Base-by-base conservation (phyloP, 306 rosid species). In the Mimosa pudica region DNA sequence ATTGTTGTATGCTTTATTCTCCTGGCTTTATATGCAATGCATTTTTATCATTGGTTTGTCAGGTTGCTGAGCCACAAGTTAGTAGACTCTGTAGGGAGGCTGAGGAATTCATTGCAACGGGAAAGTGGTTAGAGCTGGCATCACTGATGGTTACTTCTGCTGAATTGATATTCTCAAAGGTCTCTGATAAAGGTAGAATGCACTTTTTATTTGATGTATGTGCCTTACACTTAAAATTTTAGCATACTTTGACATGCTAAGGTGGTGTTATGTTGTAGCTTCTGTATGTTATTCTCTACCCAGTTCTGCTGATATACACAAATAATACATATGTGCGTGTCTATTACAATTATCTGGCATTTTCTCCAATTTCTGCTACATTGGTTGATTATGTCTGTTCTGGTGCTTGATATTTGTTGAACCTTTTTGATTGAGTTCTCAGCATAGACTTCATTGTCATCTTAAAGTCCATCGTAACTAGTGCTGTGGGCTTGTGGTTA, bases 1-100 rank as follows among this genome's bases (percentile, higher is more conserved):
- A 10, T 67, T 71, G 14, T 41, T 66, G 49, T 66, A 66, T 67
- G 14, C 16, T 42, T 51, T 51, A 38, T 41, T 2, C 49, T 2
- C 49, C 49, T 38, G 49, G 17, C 14, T 7, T 47, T 66, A 8
- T 41, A 14, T 66, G 71, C 17, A 20, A 11, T 82, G 52, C 20
- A 62, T 38, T 54, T 54, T 38, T 38, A 6, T 54, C 7, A 30
- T 44, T 79, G 80, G 61, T 80, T 48, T 81, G 35, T 80, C 78
- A 93, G 99, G 94, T 88, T 87, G 94, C 97, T 13, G 94, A 93
- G 85, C 92, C 91, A 20, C 86, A 93, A 74, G 99, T 96, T 71
- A 84, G 84, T 48, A 90, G 92, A 70, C 93, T 96, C 13, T 93
- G 91, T 45, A 5, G 61, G 62, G 98, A 96, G 88, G 98, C 98